Base-by-base conservation (phyloP, 2,329 filamentous ascomycete genomes). In the Fusarium sp. region DNA sequence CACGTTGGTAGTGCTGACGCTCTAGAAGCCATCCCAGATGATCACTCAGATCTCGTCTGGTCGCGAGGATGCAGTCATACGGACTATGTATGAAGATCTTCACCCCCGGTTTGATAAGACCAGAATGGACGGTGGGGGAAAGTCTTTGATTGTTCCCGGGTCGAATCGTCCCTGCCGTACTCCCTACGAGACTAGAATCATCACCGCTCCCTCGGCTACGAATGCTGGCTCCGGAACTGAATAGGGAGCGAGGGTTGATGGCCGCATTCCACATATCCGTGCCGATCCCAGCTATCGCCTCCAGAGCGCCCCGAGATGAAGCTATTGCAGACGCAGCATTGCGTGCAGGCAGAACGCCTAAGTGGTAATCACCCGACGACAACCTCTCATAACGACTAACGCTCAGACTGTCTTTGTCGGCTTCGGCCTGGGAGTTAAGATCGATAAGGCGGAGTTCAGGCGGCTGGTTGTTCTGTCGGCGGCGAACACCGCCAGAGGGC, bases 51-150 rank as follows among this genome's bases (percentile, higher is more conserved):
- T 98, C 95, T 75, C 96, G 89, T 80, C 95, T 95, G 6, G 96
- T 94, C 2, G 94, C 94, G 62, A 98, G 85, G n/a, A 98, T 92
- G 78, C 95, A 98, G 82, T 99, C 96, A 79, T 97, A 99, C 0
- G 96, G 96, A 77, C 95, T 98, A 78, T 98, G 95, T 45, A 99
- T 94, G 80, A 98, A 98, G 22, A 99, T 93, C 78, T 98, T 88
- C 76, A 87, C 82, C 4, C 89, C 87, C 57, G 85, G 85, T 78
- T 90, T 87, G 74, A 87, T 77, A 73, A 93, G 81, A 76, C 86
- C 86, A 62, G 89, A 82, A 79, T 92, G 87, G 5, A 87, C 84
- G 18, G 84, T 81, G 42, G 81, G 81, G 7, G 78, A 72, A 8
- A 73, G 67, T 12, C 78, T 64, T 45, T 76, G 79, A 17, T 72